phyloP scores from a whole-genome alignment of 208 protist genomes.

The Trypanosoma conorhini region DNA sequence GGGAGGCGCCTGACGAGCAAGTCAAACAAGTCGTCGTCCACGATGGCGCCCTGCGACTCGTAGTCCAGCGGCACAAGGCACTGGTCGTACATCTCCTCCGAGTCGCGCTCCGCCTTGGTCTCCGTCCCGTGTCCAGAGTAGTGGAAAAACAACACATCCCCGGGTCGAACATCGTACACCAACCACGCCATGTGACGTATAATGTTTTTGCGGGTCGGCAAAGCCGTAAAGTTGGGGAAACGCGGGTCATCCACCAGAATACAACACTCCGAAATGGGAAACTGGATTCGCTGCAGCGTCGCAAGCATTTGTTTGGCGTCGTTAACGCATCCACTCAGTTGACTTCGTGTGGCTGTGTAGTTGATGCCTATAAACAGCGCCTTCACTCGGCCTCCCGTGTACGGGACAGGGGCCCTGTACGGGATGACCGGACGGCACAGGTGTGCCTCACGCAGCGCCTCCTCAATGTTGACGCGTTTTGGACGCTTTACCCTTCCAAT shows the following conservation, averaged over 20 bases:
- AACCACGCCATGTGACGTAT: conserved; percentile 89
- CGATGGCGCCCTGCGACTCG: conserved; percentile 57
- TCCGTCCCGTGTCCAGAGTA: conserved; percentile 92
- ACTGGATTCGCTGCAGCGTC: conserved; percentile 78
- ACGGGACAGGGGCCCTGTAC: conserved; percentile 69
- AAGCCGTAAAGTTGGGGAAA: conserved; percentile 75
- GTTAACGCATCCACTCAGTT: conserved; percentile 87
- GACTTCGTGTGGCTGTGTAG: conserved; percentile 68
- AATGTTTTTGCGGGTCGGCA: conserved; percentile 84
- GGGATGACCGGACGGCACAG: conserved; percentile 63
- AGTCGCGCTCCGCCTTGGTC: conserved; percentile 45
- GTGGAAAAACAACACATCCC: conserved; percentile 91
- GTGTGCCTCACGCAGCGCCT: conserved; percentile 41
- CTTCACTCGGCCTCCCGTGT: conserved; percentile 83
- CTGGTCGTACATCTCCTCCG: conserved; percentile 81
- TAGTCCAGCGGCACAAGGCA: conserved; percentile 85
- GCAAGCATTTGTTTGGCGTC: conserved; percentile 80
- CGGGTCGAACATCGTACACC: conserved; percentile 64
- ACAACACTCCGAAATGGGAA: conserved; percentile 81
- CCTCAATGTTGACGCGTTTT: conserved; percentile 54
- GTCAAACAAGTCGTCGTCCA: conserved; percentile 91
- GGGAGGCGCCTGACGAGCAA: conserved; percentile 77
- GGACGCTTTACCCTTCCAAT: conserved; percentile 58
- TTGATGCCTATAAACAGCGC: conserved; percentile 93
- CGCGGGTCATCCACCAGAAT: conserved; percentile 81